Evolutionary conservation across 1,284 basidiomycete genomes (phyloP), one percentile per base, ranked within the genome.

Genomic region (Taiwanofungus camphoratus): DNA sequence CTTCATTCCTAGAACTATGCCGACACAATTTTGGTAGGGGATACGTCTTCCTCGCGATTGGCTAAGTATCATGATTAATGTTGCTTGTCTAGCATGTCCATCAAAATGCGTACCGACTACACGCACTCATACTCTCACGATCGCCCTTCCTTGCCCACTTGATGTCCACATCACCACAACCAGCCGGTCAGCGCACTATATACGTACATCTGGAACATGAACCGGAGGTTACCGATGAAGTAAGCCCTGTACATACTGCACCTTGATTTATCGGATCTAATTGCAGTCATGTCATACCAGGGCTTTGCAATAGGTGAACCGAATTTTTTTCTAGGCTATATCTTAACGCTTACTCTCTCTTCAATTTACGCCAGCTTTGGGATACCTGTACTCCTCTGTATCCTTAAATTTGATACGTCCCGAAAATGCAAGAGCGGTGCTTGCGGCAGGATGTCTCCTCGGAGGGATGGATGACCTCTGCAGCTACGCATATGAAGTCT

Each of bases 381-480:
- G 86, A 39, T 88, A 86, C 64, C 74, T 89, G 31, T 89, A 89
- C 61, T 87, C 87, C 24, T 73, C 82, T 41, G 68, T 77, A 51
- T 82, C 85, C 36, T 64, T 87, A 52, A 75, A 69, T 56, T 65
- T 79, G 45, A 74, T 92, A 52, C 76, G 75, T 53, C 73, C 83
- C 36, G 73, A 78, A 54, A 92, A 92, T 65, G 84, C 88, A 44
- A 79, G 88, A 54, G 80, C 79, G 13, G 84, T 90, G 31, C 77
- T 93, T 39, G 86, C 89, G 27, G 84, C 87, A 33, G 84, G 82
- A 5, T 87, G 82, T 62, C 70, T 91, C 29, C 76, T 92, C 35
- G 87, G 87, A 42, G 87, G 85, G 33, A 87, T 92, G 83, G 79
- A 88, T 34, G 87, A 92, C 35, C 70, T 92, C 22, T 84, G 79